A percentile compares a stretch with the other conserved stretches of the same genome.
Evolutionary conservation across 1,139 yeast species (phyloP).

Genomic region (Pichia sp.): DNA sequence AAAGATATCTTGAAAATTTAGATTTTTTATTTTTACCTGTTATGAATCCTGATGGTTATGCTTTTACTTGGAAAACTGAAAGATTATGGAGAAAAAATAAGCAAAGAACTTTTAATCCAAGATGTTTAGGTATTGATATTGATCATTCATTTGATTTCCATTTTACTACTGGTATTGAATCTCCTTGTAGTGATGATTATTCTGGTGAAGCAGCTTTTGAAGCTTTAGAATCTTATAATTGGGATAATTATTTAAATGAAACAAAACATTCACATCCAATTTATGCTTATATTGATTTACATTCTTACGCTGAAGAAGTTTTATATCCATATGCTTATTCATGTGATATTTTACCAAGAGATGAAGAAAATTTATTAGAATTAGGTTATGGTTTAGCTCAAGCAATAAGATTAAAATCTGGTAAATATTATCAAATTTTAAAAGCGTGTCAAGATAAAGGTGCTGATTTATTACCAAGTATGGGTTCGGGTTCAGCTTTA

Average conservation of each 20-base stretch:
- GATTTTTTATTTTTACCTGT: conserved; percentile 79
- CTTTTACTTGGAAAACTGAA: conserved; percentile 70
- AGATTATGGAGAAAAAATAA: conserved; percentile 87
- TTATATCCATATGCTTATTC: conserved; percentile 79
- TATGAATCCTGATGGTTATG: conserved; percentile 88
- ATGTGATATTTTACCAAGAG: conserved; percentile 67
- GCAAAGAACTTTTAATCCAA: conserved; percentile 61
- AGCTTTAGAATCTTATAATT: conserved; percentile 61
- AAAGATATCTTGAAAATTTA: conserved; percentile 39
- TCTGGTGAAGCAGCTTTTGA: conserved; percentile 73
- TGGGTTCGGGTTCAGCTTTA: conserved; percentile 75
- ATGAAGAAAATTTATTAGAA: conserved; percentile 73
- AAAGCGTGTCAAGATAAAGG: conserved; percentile 79
- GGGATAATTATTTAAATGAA: conserved; percentile 58
- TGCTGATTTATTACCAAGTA: conserved; percentile 61
- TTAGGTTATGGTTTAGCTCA: conserved; percentile 75
- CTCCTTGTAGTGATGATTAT: conserved; percentile 77
- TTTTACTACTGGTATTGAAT: conserved; percentile 57
- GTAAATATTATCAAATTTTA: conserved; percentile 58
- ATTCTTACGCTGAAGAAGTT: conserved; percentile 78
- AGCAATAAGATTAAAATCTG: conserved; percentile 57
- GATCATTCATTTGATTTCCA: conserved; percentile 80
- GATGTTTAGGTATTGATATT: conserved; percentile 77
- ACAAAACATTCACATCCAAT: conserved; percentile 56
- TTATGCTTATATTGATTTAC: conserved; percentile 74